Conservation (phyloP, 2,329 filamentous ascomycete genomes). For the Pseudogymnoascus pannorum region DNA sequence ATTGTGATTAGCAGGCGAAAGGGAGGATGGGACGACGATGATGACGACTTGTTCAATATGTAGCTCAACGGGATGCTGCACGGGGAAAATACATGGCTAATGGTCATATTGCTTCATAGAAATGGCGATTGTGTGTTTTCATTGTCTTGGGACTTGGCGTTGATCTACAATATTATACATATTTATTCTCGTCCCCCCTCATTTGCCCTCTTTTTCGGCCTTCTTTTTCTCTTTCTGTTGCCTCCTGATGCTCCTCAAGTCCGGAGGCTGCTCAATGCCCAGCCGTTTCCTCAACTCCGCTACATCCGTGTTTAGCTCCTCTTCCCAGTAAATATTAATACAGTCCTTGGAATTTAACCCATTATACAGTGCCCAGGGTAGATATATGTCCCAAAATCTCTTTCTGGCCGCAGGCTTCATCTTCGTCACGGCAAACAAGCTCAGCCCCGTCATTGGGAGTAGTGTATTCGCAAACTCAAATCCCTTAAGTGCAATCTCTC, state of each 20-base stretch:
- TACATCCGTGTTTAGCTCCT: conserved; percentile 79
- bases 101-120: neutral
- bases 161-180: conserved; percentile 6
- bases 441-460: conserved; percentile 89
- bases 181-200: conserved; percentile 13
- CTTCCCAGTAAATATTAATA: conserved; percentile 98
- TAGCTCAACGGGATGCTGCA: conserved; percentile 25
- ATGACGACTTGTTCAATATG: conserved; percentile 63
- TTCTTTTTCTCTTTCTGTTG: conserved; percentile 62
- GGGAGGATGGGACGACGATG: conserved; percentile 78
- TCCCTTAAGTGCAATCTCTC: conserved; percentile 93
- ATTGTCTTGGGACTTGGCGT: conserved; percentile 6
- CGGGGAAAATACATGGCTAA: neutral
- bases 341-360: conserved; percentile 70
- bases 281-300: conserved; percentile 65
- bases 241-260: conserved; percentile 71
- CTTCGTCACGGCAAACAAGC: conserved; percentile 62
- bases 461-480: conserved; percentile 96
- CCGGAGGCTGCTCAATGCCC: conserved; percentile 81
- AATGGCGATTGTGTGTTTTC: neutral
- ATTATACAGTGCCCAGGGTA: conserved; percentile 87
- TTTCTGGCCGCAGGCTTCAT: conserved; percentile 56
- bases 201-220: conserved; percentile 44
- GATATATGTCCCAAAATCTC: conserved; percentile 66
- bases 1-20: conserved; percentile 82